A percentile compares a stretch with the other conserved stretches of the same genome.
These are phyloP conservation scores for Zymoseptoria ardabiliae DNA, from an alignment of 2,329 filamentous ascomycete species.

Conservation along the genomic window DNA sequence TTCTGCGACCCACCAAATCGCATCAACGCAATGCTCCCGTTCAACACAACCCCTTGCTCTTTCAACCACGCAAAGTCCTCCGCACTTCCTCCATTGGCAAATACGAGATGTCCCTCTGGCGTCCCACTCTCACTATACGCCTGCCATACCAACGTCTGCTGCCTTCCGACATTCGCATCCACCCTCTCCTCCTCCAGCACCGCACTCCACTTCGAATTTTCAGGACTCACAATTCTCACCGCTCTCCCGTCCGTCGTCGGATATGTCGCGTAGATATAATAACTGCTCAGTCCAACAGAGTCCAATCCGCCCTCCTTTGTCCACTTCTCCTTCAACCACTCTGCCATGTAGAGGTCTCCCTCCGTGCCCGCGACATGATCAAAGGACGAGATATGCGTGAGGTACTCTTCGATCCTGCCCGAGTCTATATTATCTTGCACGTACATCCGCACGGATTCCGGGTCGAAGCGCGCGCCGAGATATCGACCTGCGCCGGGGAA, in stretches of 20 bases:
- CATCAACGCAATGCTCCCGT: constrained; percentile 77
- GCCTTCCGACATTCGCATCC: constrained; percentile 46
- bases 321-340: constrained; percentile 78
- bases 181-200: constrained; percentile 73
- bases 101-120: constrained; percentile 78
- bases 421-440: constrained; percentile 67
- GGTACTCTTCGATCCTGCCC: constrained; percentile 54
- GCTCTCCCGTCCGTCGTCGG: constrained; percentile 68
- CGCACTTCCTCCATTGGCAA: constrained; percentile 82
- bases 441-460: constrained; percentile 70
- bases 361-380: constrained; percentile 92
- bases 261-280: constrained; percentile 81
- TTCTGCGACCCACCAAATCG: constrained; percentile 68
- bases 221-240: constrained; percentile 71
- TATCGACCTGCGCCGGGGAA: constrained; percentile 62
- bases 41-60: constrained; percentile 63
- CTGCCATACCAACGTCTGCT: constrained; percentile 75
- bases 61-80: constrained; percentile 71
- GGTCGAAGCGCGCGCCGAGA: constrained; percentile 66
- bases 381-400: constrained; percentile 71
- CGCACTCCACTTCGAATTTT: constrained; percentile 63
- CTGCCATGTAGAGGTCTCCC: constrained; percentile 77
- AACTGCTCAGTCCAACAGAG: constrained; percentile 64
- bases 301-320: constrained; percentile 59
- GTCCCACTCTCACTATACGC: constrained; percentile 82